Evolutionary conservation across 2,329 filamentous ascomycete genomes (phyloP).

Genomic region (Colletotrichum aenigma): DNA sequence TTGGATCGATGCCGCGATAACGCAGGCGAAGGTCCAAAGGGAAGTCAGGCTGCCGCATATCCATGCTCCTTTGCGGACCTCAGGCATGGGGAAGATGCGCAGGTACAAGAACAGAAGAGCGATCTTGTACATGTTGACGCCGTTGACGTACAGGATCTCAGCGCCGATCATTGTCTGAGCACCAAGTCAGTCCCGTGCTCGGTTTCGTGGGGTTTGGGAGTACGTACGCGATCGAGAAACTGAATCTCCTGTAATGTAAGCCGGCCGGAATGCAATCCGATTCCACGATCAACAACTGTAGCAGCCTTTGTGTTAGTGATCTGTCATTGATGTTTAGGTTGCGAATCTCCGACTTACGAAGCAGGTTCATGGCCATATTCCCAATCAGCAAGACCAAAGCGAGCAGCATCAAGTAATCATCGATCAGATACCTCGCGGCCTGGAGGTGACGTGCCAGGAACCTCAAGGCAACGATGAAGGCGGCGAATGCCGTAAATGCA

Average conservation of each 20-base stretch:
- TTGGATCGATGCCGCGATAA: constrained; percentile 11
- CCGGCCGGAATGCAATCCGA: constrained; percentile 9
- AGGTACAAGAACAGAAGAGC: constrained; percentile 47
- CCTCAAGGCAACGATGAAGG: constrained; percentile 3
- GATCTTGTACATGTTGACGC: constrained; percentile 32
- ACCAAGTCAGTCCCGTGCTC: neutral
- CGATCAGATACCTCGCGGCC: constrained; percentile 6
- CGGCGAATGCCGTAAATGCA: constrained; percentile 11
- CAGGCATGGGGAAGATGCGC: constrained; percentile 39
- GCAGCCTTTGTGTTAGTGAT: neutral
- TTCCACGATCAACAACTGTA: constrained; percentile 4
- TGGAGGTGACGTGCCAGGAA: constrained; percentile 14
- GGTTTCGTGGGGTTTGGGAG: neutral
- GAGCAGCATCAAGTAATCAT: constrained; percentile 14
- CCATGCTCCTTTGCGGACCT: constrained; percentile 25
- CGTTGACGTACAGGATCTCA: constrained; percentile 17
- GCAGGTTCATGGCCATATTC: constrained; percentile 14
- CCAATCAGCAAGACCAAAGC: neutral
- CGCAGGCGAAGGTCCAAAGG: constrained; percentile 4
- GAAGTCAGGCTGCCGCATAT: constrained; percentile 9
- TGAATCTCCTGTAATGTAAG: constrained; percentile 6
- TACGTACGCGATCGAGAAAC: constrained; percentile 5
- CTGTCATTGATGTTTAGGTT: fast-evolving
- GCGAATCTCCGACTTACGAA: neutral
- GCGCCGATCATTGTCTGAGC: constrained; percentile 7